Conservation (phyloP, 1,284 basidiomycete species). For the Peniophora sp. region DNA sequence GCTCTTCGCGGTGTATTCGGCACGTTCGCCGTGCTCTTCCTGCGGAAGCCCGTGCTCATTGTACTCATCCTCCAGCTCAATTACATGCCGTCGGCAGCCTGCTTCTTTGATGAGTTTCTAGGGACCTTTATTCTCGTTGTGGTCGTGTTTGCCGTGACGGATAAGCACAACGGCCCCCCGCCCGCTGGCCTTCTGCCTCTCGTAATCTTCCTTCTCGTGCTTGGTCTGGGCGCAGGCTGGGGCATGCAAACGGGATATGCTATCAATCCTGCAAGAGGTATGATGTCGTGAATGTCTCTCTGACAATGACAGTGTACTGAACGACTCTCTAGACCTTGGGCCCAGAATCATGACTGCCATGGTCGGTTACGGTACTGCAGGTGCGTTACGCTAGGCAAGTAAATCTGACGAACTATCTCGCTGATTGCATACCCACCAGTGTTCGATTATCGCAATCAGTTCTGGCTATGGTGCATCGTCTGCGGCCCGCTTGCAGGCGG, state of each 20-base stretch:
- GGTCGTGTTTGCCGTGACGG: constrained; percentile 31
- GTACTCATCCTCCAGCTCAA: constrained; percentile 27
- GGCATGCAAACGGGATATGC: constrained; percentile 41
- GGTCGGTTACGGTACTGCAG: constrained; percentile 46
- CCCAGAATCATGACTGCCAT: constrained; percentile 51
- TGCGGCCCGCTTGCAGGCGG: constrained; percentile 52
- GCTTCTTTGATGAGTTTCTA: constrained; percentile 59
- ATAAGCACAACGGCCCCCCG: constrained; percentile 37
- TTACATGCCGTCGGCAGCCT: constrained; percentile 48
- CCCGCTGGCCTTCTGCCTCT: constrained; percentile 44
- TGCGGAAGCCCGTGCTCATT: neutral
- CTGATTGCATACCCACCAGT: constrained; percentile 19
- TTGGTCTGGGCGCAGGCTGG: constrained; percentile 43
- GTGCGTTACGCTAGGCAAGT: constrained; percentile 14
- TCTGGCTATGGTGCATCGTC: constrained; percentile 71
- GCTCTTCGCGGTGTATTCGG: constrained; percentile 65
- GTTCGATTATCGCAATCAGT: constrained; percentile 46
- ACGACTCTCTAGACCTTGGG: constrained; percentile 40
- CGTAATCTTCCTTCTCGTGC: constrained; percentile 41
- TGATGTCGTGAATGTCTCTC: too few relatives aligned
- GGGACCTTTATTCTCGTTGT: constrained; percentile 48
- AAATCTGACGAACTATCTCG: neutral
- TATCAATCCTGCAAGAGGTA: constrained; percentile 36
- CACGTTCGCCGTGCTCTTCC: constrained; percentile 23
- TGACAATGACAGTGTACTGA: too few relatives aligned